Evolutionary conservation across 345 rosid species (phyloP), one percentile per base, ranked within the genome.

Genomic region (Heritiera littoralis): DNA sequence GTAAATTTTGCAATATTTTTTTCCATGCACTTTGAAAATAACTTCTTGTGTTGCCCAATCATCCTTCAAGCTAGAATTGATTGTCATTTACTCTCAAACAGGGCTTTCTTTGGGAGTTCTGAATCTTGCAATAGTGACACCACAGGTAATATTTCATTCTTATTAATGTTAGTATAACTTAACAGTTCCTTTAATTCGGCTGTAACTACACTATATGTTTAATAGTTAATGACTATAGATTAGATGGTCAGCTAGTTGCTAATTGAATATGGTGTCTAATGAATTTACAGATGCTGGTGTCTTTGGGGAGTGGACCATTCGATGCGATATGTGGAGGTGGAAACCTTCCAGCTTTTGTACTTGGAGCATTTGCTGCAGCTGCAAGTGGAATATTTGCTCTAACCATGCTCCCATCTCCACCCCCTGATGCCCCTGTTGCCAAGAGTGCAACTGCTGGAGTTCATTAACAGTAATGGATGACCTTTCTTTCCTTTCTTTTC

Each of bases 31-130:
- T 30, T 41, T 48, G 41, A 75, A 28, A 59, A 23, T 46, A 23
- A 32, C 70, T 30, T 72, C 75, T 32, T 46, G 60, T 32, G 54
- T 52, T 9, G 14, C 11, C 59, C n/a, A 51, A 49, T 71, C 4
- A 9, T 15, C 59, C 13, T 72, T 51, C 10, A 72, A 35, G 40
- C 63, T 54, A 72, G 40, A 30, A 54, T 17, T 54, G 61, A 9
- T 54, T 17, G 4, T 35, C 64, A 35, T 54, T 48, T 72, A 11
- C 48, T 54, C 30, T 72, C 63, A 52, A 35, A 9, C 77, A 95
- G 98, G 98, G 35, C 97, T 95, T 79, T 92, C 99, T 1, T 58
- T 93, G 74, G 98, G 97, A 23, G 91, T 95, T 74, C 84, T 95
- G 20, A 95, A 95, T 86, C 81, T 92, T 54, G 89, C 94, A 5